A percentile compares a stretch with the other conserved stretches of the same genome.
Conservation (phyloP, 192 early-diverging fungal genomes). For the Bifiguratus adelaidae region DNA sequence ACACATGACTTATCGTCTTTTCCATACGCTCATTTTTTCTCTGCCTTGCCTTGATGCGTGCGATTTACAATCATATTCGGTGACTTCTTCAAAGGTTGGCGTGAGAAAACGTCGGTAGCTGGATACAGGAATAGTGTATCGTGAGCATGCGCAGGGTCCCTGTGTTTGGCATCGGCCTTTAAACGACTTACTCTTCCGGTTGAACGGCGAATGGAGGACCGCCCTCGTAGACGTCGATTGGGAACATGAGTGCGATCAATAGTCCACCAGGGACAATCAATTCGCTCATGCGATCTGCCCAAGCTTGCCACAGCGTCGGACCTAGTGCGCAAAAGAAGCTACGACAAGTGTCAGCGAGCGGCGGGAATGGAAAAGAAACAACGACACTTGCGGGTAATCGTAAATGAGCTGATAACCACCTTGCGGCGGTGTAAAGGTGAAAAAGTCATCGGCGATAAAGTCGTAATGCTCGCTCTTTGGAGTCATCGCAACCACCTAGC, state of each 20-base stretch:
- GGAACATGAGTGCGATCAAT: constrained; percentile 71
- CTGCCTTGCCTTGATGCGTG: constrained; percentile 39
- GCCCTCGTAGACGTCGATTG: constrained; percentile 46
- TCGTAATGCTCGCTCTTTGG: constrained; percentile 6
- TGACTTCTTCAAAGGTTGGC: constrained; percentile 49
- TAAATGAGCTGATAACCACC: constrained; percentile 62
- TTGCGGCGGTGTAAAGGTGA: constrained; percentile 41
- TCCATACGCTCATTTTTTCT: constrained; percentile 60
- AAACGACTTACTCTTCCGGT: constrained; percentile 43
- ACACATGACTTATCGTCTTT: constrained; percentile 21
- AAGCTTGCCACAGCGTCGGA: constrained; percentile 44
- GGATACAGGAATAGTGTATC: neutral
- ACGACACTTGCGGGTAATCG: constrained; percentile 60
- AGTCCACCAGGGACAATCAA: constrained; percentile 54
- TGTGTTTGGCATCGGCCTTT: neutral
- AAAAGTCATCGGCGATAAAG: constrained; percentile 63
- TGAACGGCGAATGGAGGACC: constrained; percentile 68
- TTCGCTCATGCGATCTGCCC: constrained; percentile 55
- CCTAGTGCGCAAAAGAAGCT: constrained; percentile 74
- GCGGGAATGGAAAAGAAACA: neutral
- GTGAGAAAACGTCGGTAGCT: constrained; percentile 25
- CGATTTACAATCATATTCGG: constrained; percentile 45
- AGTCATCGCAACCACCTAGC: neutral
- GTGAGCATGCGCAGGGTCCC: neutral
- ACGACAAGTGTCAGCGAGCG: neutral